Evolutionary conservation across 805 yeast genomes (phyloP), one percentile per base, ranked within the genome.

Genomic region (Saccharomyces paradoxus): DNA sequence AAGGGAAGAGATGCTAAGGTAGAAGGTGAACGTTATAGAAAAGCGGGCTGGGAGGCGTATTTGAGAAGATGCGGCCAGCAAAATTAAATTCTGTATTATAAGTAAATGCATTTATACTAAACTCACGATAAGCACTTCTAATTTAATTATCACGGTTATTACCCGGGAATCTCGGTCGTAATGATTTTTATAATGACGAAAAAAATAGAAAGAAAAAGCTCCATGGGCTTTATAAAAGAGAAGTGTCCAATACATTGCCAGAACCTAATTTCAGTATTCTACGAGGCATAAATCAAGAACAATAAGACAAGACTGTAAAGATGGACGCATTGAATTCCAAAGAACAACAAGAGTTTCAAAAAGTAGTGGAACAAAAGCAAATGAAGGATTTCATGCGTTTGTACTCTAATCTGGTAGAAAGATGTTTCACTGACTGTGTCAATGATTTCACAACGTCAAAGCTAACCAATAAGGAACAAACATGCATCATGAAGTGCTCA

Each of bases 311-410:
- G 22, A 17, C 44, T 21, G 44, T 17, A 17, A 21, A 37, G 53
- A 92, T 92, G 99, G 99, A 92, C 69, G 95, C 89, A 74, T 80
- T 92, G 65, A 92, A 92, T 80, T 84, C 84, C 70, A 87, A 89
- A 71, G 99, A 92, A 77, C 98, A 94, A 76, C 97, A 90, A 75
- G 92, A 90, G 66, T 92, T 92, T 75, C 96, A 90, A 75, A 91
- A 86, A 73, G 77, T 92, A 60, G 96, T 92, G 60, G 99, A 92
- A 77, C 91, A 87, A 71, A 92, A 92, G 80, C 99, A 92, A 76
- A 91, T 94, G 97, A 88, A 87, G 74, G 99, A 92, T 73, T 94
- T 92, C 85, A 92, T 94, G 98, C 86, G 94, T 71, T 78, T 87
- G 56, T 94, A 94, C 81, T 90, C 98, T 60, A 86, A 87, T 71